A percentile compares a stretch with the other conserved stretches of the same genome.
phyloP scores from a whole-genome alignment of 345 rosid species.

The Laguncularia racemosa region DNA sequence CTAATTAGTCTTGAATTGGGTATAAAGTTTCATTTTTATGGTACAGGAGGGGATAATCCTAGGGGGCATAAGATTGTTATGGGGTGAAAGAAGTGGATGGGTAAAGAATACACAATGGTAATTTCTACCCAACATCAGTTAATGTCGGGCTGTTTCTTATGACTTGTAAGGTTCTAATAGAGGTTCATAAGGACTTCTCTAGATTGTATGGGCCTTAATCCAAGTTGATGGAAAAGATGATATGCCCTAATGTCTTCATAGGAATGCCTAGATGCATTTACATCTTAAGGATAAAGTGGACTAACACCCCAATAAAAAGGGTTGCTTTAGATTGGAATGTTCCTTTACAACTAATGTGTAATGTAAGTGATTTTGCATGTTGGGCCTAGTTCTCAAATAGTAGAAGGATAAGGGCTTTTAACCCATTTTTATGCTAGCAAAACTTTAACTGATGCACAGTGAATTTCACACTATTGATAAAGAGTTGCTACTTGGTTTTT shows the following conservation, averaged over 20 bases:
- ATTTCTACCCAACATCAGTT: background rate
- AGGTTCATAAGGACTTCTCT: background rate
- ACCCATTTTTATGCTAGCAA: background rate
- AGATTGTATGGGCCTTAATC: background rate
- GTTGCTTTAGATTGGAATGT: background rate
- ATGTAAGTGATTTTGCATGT: background rate
- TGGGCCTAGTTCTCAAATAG: background rate
- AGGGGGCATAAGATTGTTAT: too few relatives aligned
- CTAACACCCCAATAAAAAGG: background rate
- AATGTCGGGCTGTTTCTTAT: background rate
- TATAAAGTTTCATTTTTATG: too few relatives aligned
- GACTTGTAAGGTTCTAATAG: background rate
- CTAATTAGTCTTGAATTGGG: background rate
- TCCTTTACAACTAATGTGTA: background rate
- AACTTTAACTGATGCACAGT: background rate
- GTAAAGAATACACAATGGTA: background rate
- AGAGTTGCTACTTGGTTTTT: background rate
- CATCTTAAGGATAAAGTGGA: background rate
- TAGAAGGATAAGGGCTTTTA: background rate
- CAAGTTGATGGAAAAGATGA: background rate
- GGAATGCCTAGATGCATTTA: background rate
- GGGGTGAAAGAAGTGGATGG: too few relatives aligned
- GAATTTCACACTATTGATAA: background rate
- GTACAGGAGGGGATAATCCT: too few relatives aligned
- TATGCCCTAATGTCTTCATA: background rate